These are phyloP conservation scores for Penstemon barbatus DNA, from an alignment of 257 asterid species.

Conservation along the genomic window DNA sequence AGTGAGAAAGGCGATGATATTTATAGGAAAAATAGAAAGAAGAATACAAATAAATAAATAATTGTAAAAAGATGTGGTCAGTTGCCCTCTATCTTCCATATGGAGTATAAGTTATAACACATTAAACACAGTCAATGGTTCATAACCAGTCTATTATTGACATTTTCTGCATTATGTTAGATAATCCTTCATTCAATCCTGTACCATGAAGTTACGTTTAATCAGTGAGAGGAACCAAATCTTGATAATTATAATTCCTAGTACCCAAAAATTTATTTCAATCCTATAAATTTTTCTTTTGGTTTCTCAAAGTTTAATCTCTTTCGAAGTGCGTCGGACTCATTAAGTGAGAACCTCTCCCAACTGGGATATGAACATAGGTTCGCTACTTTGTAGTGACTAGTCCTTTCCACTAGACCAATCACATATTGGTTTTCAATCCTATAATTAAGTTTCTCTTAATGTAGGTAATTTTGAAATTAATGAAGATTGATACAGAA, in stretches of 20 bases:
- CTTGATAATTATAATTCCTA: no score
- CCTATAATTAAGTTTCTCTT: no score
- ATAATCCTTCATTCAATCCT: not conserved
- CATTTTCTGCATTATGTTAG: not conserved
- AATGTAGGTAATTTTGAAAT: not conserved
- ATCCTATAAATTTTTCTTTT: not conserved
- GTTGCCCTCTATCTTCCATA: not conserved
- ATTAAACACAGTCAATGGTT: not conserved
- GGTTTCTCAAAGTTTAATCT: not conserved
- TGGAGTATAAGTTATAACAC: not conserved
- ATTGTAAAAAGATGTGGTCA: not conserved
- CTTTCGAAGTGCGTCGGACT: no score
- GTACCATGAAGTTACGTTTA: not conserved
- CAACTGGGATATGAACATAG: no score
- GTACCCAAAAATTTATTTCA: no score
- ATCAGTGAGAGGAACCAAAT: no score
- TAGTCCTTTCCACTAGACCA: not conserved
- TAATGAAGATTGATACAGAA: not conserved
- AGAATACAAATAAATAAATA: not conserved
- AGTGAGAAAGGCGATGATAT: not conserved
- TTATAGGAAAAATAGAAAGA: not conserved
- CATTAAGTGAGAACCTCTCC: no score
- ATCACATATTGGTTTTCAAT: not conserved
- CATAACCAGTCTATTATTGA: not conserved
- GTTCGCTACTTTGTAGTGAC: no score